These are phyloP conservation scores for Anacardium occidentale DNA, from an alignment of 345 rosid genomes.

Conservation along the genomic window DNA sequence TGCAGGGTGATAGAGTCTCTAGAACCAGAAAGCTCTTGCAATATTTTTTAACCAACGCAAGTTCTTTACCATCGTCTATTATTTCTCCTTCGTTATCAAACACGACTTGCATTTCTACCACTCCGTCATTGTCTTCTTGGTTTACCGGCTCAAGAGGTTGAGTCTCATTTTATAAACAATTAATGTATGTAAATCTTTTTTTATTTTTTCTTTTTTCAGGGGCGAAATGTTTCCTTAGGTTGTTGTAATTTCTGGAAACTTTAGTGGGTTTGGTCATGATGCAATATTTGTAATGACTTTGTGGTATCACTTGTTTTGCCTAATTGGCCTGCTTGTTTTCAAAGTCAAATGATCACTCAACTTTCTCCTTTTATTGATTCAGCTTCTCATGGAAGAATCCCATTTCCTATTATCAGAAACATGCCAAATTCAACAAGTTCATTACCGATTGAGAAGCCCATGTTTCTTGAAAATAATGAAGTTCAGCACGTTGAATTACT, in stretches of 20 bases:
- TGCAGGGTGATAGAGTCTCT: slow-evolving; percentile 16
- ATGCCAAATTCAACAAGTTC: slow-evolving; percentile 25
- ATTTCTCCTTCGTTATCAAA: neutral
- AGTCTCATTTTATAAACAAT: no score
- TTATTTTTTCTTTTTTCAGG: no score
- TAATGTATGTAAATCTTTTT: no score
- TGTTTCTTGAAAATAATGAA: slow-evolving; percentile 12
- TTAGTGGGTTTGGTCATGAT: neutral
- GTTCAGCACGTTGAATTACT: slow-evolving; percentile 32
- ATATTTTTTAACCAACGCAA: neutral
- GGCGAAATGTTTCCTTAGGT: no score
- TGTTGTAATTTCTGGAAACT: neutral
- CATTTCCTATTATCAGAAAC: slow-evolving; percentile 6
- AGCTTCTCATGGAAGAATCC: slow-evolving; percentile 14
- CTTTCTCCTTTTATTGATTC: neutral
- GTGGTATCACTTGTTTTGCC: neutral
- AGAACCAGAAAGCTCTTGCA: slow-evolving; percentile 9
- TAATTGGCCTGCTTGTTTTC: neutral
- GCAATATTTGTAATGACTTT: neutral
- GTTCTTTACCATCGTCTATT: no score
- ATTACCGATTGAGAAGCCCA: slow-evolving; percentile 18
- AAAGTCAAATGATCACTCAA: neutral
- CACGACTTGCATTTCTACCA: no score
- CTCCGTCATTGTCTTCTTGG: neutral
- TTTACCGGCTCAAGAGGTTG: neutral